A percentile compares a stretch with the other conserved stretches of the same genome.
phyloP scores from a whole-genome alignment of 139 green algal genomes.

The Coelastrella sp. region DNA sequence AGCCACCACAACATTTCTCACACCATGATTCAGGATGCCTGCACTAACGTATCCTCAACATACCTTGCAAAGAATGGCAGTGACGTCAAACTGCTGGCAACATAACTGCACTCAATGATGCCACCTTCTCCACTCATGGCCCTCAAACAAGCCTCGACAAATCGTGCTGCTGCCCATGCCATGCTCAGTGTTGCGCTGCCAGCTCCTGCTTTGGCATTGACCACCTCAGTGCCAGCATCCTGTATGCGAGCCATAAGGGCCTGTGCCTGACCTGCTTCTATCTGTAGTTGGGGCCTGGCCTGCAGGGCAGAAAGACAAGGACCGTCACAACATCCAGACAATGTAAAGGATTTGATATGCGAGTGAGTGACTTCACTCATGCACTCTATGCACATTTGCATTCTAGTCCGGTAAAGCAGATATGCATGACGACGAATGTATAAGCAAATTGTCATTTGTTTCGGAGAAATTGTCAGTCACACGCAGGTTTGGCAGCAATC shows the following conservation, averaged over 20 bases:
- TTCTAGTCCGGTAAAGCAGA: no score
- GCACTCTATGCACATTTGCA: no score
- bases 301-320: neutral
- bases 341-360: no score
- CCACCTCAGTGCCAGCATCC: constrained; percentile 98
- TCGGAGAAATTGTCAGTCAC: no score
- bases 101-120: constrained; percentile 89
- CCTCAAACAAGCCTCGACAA: constrained; percentile 76
- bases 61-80: constrained; percentile 47
- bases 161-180: constrained; percentile 90
- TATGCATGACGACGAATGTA: no score
- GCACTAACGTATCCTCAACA: neutral
- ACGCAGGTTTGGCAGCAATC: no score
- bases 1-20: neutral
- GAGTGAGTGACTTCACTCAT: no score
- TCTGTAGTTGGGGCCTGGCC: constrained; percentile 39
- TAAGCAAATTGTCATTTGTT: no score
- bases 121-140: constrained; percentile 77
- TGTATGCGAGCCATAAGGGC: constrained; percentile 70
- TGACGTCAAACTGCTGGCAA: constrained; percentile 61
- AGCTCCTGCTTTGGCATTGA: constrained; percentile 90
- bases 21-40: no score
- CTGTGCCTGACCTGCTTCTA: constrained; percentile 28
- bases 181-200: constrained; percentile 97
- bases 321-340: no score